Evolutionary conservation across 192 early-diverging fungal species (phyloP), one percentile per base, ranked within the genome.

Genomic region (Backusella luteola): DNA sequence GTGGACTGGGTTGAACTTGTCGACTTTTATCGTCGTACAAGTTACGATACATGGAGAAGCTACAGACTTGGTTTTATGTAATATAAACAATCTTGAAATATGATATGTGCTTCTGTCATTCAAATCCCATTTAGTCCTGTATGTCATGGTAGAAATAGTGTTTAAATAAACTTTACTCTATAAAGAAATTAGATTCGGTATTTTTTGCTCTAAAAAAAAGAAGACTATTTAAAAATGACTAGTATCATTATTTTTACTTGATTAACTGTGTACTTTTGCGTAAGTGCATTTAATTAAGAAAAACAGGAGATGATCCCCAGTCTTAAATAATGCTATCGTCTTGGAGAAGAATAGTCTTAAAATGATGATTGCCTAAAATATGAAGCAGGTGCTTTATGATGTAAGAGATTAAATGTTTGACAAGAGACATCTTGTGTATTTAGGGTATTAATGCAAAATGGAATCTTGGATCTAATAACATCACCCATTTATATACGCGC

Each of bases 1-100:
- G 77, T 84, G 7, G 82, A 84, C 52, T 84, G 82, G 82, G 82
- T 84, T 23, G 82, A 80, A 53, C 36, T 70, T 1, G 66, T 84
- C 26, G 74, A 71, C 1, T 80, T 84, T 42, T 80, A 84, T 67
- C 39, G 59, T 32, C 70, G 53, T 56, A 72, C 73, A 26, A 63
- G 68, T 38, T 84, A 84, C 63, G 21, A 69, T n/a, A 75, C 46
- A 11, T 84, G 82, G 82, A 41, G 66, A 67, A 38, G 23, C 6
- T 67, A 75, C 46, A 69, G 46, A 38, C 68, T 42, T 71, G 44
- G 34, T 38, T 52, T 53, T 34, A 42, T 71, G 17, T 75, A n/a
- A 32, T 32, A 32, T 32, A 32, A 32, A 3, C 32, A 32, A 67
- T 21, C 19, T 6, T n/a, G 46, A 49, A 19, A 49, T 49, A 49